Base-by-base conservation (phyloP, 768 basidiomycete species). In the Lepiota venenata region DNA sequence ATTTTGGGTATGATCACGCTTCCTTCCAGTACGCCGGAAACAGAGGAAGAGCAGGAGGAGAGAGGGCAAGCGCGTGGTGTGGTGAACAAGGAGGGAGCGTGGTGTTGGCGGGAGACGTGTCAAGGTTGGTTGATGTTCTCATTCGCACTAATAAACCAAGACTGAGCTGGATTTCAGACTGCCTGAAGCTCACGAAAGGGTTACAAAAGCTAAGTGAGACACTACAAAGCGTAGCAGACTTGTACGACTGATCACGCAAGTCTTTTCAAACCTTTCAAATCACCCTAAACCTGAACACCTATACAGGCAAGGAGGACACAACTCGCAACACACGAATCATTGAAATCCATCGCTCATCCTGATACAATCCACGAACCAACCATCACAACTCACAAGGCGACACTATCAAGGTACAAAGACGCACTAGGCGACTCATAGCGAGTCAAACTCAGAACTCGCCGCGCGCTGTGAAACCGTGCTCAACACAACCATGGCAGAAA, bases 101-200 rank as follows among this genome's bases (percentile, higher is more conserved):
- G 92, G 88, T 92, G 91, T 66, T 95, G 91, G 91, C 77, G 84
- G 21, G 89, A 93, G 50, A 77, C 76, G 2, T 93, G 91, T 64
- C 68, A 78, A 64, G 84, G 89, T 88, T 60, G 12, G 71, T 47
- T 6, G 12, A 35, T 46, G 29, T 47, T n/a, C n/a, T n/a, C n/a
- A 2, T 44, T 40, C 3, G 32, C n/a, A 35, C 15, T 47, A 43
- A 32, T 25, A 35, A n/a, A 47, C 29, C 5, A 16, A 20, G 20
- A 50, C 48, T 38, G 15, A 41, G n/a, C 16, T 41, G 42, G 25
- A 14, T 9, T 29, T 14, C 15, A 89, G 91, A 84, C 36, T 93
- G 91, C 64, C 69, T 93, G n/a, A 78, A 78, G 51, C 70, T 91
- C 46, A 91, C 88, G 1, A 91, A 88, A 61, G 88, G 84, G 0